Evolutionary conservation across 768 basidiomycete genomes (phyloP).

Genomic region (Dioszegia aurantiaca): DNA sequence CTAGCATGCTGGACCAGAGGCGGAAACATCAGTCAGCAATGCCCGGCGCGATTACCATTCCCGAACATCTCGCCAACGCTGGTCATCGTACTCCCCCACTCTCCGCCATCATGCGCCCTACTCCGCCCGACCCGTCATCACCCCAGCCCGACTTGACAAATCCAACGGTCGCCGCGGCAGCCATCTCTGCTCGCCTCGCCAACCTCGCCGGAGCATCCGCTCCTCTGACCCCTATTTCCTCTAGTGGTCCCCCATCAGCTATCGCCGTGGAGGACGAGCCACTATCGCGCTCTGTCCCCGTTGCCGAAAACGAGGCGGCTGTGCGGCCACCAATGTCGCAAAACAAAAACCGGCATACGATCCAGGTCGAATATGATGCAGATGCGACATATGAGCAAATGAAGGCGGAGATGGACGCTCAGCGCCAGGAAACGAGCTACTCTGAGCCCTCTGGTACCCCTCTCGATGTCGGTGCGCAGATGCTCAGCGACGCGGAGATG

Average conservation of each 20-base stretch:
- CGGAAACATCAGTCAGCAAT: conserved; percentile 41
- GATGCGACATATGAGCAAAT: conserved; percentile 48
- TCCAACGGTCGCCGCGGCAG: conserved; percentile 5
- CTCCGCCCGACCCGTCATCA: background rate
- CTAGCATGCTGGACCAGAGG: conserved; percentile 36
- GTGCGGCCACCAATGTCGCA: conserved; percentile 33
- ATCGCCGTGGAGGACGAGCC: conserved; percentile 35
- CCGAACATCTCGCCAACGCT: conserved; percentile 39
- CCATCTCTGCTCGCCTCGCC: conserved; percentile 14
- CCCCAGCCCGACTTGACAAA: background rate
- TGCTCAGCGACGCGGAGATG: conserved; percentile 17
- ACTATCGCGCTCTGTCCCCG: conserved; percentile 1
- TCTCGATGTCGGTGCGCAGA: conserved; percentile 11
- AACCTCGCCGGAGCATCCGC: conserved; percentile 6
- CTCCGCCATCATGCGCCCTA: conserved; percentile 1
- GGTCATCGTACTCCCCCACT: conserved; percentile 37
- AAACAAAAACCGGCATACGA: conserved; percentile 74
- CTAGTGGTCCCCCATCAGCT: conserved; percentile 15
- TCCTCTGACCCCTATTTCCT: conserved; percentile 18
- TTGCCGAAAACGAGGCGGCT: conserved; percentile 7
- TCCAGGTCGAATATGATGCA: conserved; percentile 92
- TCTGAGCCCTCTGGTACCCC: conserved; percentile 4
- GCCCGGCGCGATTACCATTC: conserved; percentile 42
- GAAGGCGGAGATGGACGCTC: conserved; percentile 22
- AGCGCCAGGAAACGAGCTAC: background rate